Conservation (phyloP, 1,139 yeast species). For the Magnusiomyces paraingens region DNA sequence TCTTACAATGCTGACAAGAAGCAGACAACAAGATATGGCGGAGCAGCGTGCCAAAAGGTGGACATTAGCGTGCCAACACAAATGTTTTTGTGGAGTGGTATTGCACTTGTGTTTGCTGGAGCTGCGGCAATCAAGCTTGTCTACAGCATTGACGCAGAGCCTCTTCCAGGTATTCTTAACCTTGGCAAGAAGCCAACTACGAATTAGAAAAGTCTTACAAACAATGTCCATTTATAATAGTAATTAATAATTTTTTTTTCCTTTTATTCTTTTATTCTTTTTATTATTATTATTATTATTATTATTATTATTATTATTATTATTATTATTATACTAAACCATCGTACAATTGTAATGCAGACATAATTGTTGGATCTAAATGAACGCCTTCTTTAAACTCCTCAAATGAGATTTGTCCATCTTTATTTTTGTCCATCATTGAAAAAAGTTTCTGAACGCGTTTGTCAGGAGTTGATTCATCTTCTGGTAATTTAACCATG, state of each 20-base stretch:
- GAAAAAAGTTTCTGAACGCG: constrained; percentile 77
- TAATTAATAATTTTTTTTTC: background rate
- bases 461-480: constrained; percentile 86
- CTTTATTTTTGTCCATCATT: constrained; percentile 62
- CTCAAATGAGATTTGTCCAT: constrained; percentile 63
- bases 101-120: constrained; percentile 43
- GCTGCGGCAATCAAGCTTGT: constrained; percentile 52
- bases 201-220: background rate
- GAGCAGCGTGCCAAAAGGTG: constrained; percentile 56
- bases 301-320: background rate
- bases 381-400: constrained; percentile 81
- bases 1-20: constrained; percentile 34
- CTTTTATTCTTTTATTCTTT: background rate
- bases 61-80: constrained; percentile 61
- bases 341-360: constrained; percentile 68
- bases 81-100: constrained; percentile 58
- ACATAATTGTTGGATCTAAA: constrained; percentile 72
- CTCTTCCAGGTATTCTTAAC: constrained; percentile 62
- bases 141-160: constrained; percentile 48
- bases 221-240: background rate
- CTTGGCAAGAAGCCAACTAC: constrained; percentile 43
- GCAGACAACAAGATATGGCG: constrained; percentile 56
- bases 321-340: constrained; percentile 31
- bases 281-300: background rate
- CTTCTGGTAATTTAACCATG: constrained; percentile 87